These are phyloP conservation scores for Tulasnella calospora DNA, from an alignment of 768 basidiomycete species.

Conservation along the genomic window DNA sequence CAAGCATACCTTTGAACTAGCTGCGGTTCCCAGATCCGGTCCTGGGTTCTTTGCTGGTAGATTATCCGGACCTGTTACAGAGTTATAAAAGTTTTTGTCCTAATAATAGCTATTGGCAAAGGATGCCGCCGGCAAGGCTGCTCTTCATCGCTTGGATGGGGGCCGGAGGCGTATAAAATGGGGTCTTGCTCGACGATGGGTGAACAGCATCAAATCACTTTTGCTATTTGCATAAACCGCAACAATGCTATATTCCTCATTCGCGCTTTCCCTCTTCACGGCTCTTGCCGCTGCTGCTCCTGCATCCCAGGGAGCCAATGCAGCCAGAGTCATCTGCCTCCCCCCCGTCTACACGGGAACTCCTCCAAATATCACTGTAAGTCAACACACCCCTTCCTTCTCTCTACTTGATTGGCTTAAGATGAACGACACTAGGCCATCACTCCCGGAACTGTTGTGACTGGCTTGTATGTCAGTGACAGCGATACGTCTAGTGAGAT, in stretches of 20 bases:
- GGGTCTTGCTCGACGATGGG: neutral
- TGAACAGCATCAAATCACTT: neutral
- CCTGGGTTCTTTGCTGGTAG: neutral
- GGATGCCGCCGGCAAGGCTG: neutral
- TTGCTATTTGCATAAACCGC: neutral
- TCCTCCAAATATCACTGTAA: neutral
- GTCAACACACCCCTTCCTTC: neutral
- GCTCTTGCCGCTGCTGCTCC: neutral
- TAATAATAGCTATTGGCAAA: neutral
- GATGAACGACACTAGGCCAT: neutral
- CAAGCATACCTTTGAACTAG: neutral
- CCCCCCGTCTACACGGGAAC: neutral
- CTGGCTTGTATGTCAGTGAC: neutral
- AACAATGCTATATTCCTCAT: neutral
- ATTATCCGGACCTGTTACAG: neutral
- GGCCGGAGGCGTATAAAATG: neutral
- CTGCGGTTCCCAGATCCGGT: neutral
- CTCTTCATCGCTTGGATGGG: neutral
- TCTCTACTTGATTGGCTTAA: neutral
- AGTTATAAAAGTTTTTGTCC: neutral
- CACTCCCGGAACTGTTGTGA: neutral
- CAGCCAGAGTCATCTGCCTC: neutral
- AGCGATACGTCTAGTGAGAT: neutral
- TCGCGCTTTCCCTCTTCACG: neutral
- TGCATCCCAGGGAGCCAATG: neutral